Evolutionary conservation across 805 yeast genomes (phyloP), one percentile per base, ranked within the genome.

Genomic region (Metschnikowia kofuensis): DNA sequence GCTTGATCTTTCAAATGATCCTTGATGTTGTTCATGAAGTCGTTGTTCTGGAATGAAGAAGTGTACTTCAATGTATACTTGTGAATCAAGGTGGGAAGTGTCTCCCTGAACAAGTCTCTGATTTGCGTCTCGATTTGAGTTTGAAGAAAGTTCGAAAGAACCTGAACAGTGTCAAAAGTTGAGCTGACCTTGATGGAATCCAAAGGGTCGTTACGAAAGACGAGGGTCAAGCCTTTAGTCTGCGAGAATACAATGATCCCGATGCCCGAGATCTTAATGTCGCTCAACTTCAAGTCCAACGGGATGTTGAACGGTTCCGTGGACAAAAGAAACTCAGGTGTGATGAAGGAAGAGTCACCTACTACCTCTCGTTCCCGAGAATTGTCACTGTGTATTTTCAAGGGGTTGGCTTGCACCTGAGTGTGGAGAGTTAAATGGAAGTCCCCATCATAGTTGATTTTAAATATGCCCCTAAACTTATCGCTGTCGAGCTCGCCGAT

Each of bases 181-280:
- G 95, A 87, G 53, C 84, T 81, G 12, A 89, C 95, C 57, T 82
- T 83, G 53, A 89, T 89, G 16, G 84, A 79, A 56, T 89, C 96
- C 48, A 89, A 73, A 0, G 96, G 96, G 65, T 89, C 96, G 65
- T 89, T 89, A 57, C 91, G 79, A 69, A 89, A 89, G 30, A 89
- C 96, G 37, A 89, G 70, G 0, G 96, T 89, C 48, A 89, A 75
- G 1, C 96, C 96, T 60, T 88, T 88, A 4, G 86, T 76, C 59
- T 87, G 84, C 29, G 86, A 81, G 63, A 87, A 89, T 4, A 89
- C 96, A 52, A 89, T 82, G 46, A 89, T 85, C 26, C 91, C 89
- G 50, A 90, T 89, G 1, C 96, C 94, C 48, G 84, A 80, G 45
- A 89, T 74, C 57, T 77, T 76, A 52, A 89, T 84, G 48, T 86